Evolutionary conservation across 192 early-diverging fungal genomes (phyloP).

Genomic region (Lunasporangiospora selenospora): DNA sequence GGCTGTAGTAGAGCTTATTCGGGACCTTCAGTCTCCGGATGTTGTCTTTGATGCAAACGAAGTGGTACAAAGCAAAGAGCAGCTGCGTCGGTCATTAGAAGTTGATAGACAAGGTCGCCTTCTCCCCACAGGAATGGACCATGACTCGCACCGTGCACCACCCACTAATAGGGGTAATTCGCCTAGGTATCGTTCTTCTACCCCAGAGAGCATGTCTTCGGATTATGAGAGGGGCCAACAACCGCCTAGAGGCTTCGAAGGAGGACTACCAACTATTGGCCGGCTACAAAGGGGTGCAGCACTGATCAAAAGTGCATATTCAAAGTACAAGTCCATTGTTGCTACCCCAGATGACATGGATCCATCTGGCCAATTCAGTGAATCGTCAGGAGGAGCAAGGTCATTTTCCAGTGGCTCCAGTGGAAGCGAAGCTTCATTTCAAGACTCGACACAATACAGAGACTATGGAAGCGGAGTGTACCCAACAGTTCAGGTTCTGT

Average conservation of each 20-base stretch:
- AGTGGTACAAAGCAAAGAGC: conserved; percentile 19
- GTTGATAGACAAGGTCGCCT: no score
- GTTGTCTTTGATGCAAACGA: conserved; percentile 12
- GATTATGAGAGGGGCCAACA: no score
- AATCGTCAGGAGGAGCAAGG: neutral
- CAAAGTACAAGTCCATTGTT: conserved; percentile 39
- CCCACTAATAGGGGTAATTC: no score
- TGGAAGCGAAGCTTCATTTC: conserved; percentile 1
- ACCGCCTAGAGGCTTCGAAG: no score
- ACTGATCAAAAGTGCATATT: conserved; percentile 13
- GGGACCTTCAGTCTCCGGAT: conserved; percentile 13
- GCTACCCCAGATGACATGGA: conserved; percentile 5
- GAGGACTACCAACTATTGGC: no score
- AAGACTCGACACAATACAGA: conserved; percentile 10
- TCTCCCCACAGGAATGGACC: no score
- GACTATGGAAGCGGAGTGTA: conserved; percentile 19
- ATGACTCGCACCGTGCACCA: no score
- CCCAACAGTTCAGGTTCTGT: conserved; percentile 36
- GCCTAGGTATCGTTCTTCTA: no score
- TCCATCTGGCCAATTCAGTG: neutral
- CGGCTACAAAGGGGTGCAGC: no score
- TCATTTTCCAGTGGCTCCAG: neutral
- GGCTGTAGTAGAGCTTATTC: conserved; percentile 18
- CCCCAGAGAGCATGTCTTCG: no score
- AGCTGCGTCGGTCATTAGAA: conserved; percentile 20